Conservation (phyloP, 2,329 filamentous ascomycete species). For the Fusarium begoniae region DNA sequence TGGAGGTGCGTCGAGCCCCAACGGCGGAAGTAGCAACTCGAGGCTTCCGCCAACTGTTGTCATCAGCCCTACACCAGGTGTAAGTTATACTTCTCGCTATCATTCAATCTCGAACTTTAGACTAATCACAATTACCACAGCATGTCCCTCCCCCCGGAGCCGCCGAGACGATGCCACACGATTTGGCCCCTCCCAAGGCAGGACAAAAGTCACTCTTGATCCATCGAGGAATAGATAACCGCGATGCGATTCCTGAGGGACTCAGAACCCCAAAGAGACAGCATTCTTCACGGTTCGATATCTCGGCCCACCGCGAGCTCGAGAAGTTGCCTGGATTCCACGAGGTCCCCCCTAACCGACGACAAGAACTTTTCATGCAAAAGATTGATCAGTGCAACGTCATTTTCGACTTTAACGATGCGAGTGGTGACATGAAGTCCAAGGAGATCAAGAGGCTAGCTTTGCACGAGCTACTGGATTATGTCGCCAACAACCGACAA, state of each 20-base stretch:
- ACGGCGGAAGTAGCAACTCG: conserved; percentile 47
- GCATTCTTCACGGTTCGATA: conserved; percentile 97
- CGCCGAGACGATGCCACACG: conserved; percentile 97
- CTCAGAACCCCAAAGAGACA: conserved; percentile 95
- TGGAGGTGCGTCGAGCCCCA: conserved; percentile 49
- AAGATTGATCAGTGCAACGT: conserved; percentile 99
- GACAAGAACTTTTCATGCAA: conserved; percentile 98
- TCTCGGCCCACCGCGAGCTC: conserved; percentile 94
- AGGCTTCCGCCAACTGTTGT: conserved; percentile 84
- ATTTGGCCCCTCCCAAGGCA: conserved; percentile 92
- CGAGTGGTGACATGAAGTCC: conserved; percentile 98
- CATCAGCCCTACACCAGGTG: conserved; percentile 92
- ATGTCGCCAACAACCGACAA: conserved; percentile 97
- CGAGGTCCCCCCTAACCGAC: conserved; percentile 92
- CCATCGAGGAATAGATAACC: conserved; percentile 86
- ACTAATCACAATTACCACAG: conserved; percentile 48
- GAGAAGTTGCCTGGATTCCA: conserved; percentile 98
- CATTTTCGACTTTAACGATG: conserved; percentile 99
- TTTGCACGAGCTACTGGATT: conserved; percentile 94
- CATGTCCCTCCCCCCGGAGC: conserved; percentile 93
- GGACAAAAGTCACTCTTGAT: conserved; percentile 89
- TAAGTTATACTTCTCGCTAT: conserved; percentile 58
- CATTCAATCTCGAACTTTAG: not conserved
- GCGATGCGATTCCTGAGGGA: conserved; percentile 90
- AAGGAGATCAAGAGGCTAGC: conserved; percentile 99